Evolutionary conservation across 2,329 filamentous ascomycete genomes (phyloP), one percentile per base, ranked within the genome.

Genomic region (Aspergillus fumigatus): DNA sequence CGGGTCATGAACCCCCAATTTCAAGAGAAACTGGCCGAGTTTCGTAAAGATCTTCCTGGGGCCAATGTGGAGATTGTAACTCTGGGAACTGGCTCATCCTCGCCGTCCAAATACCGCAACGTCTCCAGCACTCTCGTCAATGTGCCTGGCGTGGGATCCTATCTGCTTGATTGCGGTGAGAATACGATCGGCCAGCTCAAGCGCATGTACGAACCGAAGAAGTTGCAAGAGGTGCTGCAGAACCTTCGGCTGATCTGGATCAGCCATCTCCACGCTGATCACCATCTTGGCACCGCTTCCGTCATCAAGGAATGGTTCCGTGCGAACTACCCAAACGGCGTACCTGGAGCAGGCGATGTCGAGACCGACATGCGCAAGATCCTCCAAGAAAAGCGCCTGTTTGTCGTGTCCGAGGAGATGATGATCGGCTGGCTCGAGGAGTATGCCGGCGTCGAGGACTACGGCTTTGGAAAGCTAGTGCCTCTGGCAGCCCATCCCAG

Each of bases 251-350:
- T 86, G 63, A 87, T 99, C 60, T 96, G 91, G 85, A 94, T 99
- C 74, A 96, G 90, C 72, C 94, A 99, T 75, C 79, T 96, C 60
- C 94, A 99, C 73, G 94, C 94, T 4, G 94, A 99, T 75, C 94
- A 99, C 74, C 94, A 97, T 69, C 82, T 99, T 21, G 94, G 94
- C 27, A 89, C 86, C 1, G 81, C 84, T n/a, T 84, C 86, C 5
- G 78, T 97, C n/a, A 84, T 97, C 67, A 87, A 84, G 66, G 89
- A 89, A 5, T 96, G 92, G 90, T 85, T 90, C 62, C 66, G 79
- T 54, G 81, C 86, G 47, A 80, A 80, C 21, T 82, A 84, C 63
- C 71, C 70, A 14, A 47, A 55, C 27, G 59, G 62, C n/a, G 63
- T 71, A 19, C 56, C 64, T 10, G 58, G 77, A 75, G 60, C 82